These are phyloP conservation scores for Pouteria glomerata DNA, from an alignment of 148 eudicot genomes.

Conservation along the genomic window DNA sequence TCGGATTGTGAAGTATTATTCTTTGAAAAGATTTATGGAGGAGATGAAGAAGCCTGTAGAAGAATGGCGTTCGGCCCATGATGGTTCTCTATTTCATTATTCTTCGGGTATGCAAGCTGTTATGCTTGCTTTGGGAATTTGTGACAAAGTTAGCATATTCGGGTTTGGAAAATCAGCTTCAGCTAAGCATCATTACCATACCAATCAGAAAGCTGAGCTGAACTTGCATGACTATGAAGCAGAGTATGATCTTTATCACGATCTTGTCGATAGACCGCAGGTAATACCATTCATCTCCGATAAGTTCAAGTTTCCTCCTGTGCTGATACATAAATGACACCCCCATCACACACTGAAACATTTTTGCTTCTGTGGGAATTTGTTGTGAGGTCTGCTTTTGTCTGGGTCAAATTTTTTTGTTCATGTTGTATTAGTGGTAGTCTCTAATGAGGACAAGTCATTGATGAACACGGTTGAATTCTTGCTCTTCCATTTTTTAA, in stretches of 20 bases:
- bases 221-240: conserved; percentile 70
- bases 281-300: conserved; percentile 56
- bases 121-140: conserved; percentile 63
- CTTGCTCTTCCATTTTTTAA: background rate
- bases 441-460: background rate
- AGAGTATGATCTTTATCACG: conserved; percentile 68
- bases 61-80: conserved; percentile 65
- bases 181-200: conserved; percentile 84
- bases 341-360: background rate
- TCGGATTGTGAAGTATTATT: conserved; percentile 78
- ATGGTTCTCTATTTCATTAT: conserved; percentile 62
- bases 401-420: background rate
- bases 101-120: conserved; percentile 95
- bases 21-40: conserved; percentile 52
- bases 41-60: conserved; percentile 34
- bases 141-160: conserved; percentile 65
- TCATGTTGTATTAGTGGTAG: background rate
- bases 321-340: conserved; percentile 52
- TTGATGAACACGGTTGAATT: background rate
- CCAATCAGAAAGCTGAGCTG: conserved; percentile 72
- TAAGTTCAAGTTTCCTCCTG: conserved; percentile 63
- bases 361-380: background rate
- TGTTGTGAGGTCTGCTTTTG: no score
- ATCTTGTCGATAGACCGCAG: conserved; percentile 48
- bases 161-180: conserved; percentile 70